Base-by-base conservation (phyloP, 192 early-diverging fungal species). In the Chytriomyces confervae region DNA sequence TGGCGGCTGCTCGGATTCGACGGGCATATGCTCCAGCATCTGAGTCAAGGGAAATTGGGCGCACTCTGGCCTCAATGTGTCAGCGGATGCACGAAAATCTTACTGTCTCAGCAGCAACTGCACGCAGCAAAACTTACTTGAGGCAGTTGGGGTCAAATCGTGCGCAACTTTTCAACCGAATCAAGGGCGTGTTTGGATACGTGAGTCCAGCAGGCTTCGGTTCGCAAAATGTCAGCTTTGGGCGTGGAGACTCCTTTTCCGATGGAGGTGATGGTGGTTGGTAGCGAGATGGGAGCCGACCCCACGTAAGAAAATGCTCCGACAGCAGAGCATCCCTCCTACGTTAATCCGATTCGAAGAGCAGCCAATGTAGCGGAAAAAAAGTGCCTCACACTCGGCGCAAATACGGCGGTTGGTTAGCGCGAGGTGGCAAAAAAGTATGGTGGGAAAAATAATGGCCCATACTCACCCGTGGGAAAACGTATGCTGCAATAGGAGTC, bases 371-470 rank as follows among this genome's bases (percentile, higher is more conserved):
- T 78, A 13, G 43, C 66, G 61, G 0, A 27, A 27, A 0, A 83
- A 73, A 71, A 76, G n/a, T 66, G 53, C 49, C 48, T 27, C 85
- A 86, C 72, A 53, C 61, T 10, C 71, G 72, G 43, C 75, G 84
- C 86, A n/a, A 88, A 86, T 60, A 88, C 82, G 6, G 80, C 84
- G 5, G 86, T 88, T 27, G 84, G 83, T 7, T 75, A 86, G 50
- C 78, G 86, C 6, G 81, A 86, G 61, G 77, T 88, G 57, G 86
- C 86, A 5, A 85, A 83, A 44, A 84, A 88, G 73, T 81, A 86
- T 63, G 86, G 84, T 77, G 46, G 0, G 46, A 62, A 27, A 27
- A 27, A 27, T 27, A 27, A 27, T 27, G 24, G 0, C 0, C 24
- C 24, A 27, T 27, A 27, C 24, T 27, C 0, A 27, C 24, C 0